These are phyloP conservation scores for Hibiscus mutabilis DNA, from an alignment of 345 rosid genomes.

Conservation along the genomic window DNA sequence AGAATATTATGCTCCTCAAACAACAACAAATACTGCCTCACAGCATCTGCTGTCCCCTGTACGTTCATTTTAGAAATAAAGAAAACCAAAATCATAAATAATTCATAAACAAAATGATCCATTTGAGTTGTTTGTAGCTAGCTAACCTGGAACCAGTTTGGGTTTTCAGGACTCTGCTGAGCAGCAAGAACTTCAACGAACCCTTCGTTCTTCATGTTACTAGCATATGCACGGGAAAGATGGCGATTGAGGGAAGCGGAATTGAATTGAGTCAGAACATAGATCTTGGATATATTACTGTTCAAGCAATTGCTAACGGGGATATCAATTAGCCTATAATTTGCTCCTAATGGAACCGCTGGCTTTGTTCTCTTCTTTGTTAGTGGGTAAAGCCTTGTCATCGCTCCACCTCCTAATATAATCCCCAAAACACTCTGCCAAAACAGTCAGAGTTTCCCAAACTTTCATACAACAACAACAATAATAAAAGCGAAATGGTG, in stretches of 20 bases:
- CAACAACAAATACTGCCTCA: no score
- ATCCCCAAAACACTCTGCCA: conserved; percentile 86
- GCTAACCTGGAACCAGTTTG: conserved; percentile 90
- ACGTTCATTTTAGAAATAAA: no score
- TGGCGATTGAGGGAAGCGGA: conserved; percentile 46
- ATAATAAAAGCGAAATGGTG: no score
- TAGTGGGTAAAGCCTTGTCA: conserved; percentile 79
- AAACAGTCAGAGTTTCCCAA: neutral
- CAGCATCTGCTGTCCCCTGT: no score
- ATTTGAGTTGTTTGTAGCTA: neutral
- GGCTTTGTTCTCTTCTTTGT: conserved; percentile 98
- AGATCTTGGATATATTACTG: conserved; percentile 34
- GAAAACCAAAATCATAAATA: no score
- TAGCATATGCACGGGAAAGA: conserved; percentile 85
- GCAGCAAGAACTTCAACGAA: conserved; percentile 98
- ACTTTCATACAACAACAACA: no score
- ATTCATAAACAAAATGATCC: no score
- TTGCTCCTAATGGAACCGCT: conserved; percentile 90
- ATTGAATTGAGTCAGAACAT: no score
- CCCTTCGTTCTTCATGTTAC: conserved; percentile 98
- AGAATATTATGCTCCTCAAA: no score
- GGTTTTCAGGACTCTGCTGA: conserved; percentile 94
- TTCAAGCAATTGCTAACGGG: conserved; percentile 96
- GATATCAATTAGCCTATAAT: conserved; percentile 84
- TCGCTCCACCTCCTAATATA: conserved; percentile 95